Evolutionary conservation across 2,329 filamentous ascomycete genomes (phyloP).

Genomic region (Stagonosporopsis cucurbitacearum): DNA sequence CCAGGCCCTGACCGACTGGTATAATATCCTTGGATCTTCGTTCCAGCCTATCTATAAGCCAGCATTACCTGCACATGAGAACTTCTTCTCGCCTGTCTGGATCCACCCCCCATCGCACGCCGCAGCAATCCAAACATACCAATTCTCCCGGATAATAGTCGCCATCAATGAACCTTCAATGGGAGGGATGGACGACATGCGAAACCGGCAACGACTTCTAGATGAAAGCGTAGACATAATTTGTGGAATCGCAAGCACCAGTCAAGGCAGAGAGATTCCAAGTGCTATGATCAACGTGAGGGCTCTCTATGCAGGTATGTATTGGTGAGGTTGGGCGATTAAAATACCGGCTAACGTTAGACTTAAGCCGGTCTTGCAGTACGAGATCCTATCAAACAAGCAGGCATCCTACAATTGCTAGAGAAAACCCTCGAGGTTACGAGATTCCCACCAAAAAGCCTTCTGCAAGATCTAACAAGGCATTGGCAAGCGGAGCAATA

Average conservation of each 20-base stretch:
- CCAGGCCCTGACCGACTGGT: conserved; percentile 60
- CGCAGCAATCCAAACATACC: conserved; percentile 60
- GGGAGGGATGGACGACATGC: conserved; percentile 58
- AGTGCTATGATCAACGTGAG: conserved; percentile 40
- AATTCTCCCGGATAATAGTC: conserved; percentile 61
- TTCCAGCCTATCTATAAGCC: conserved; percentile 52
- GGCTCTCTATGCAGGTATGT: conserved; percentile 41
- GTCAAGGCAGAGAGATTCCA: conserved; percentile 34
- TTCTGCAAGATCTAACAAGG: conserved; percentile 37
- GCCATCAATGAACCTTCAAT: conserved; percentile 60
- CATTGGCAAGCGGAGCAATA: conserved; percentile 33
- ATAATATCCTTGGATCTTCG: conserved; percentile 52
- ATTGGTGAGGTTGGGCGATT: neutral
- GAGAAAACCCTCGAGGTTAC: conserved; percentile 38
- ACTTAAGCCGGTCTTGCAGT: conserved; percentile 41
- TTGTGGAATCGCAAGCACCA: conserved; percentile 58
- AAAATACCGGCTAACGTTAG: conserved; percentile 4
- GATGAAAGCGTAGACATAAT: conserved; percentile 58
- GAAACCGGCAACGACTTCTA: conserved; percentile 53
- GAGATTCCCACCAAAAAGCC: conserved; percentile 39
- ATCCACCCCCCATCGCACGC: conserved; percentile 44
- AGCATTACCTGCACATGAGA: conserved; percentile 16
- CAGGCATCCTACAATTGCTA: conserved; percentile 33
- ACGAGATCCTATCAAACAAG: conserved; percentile 37
- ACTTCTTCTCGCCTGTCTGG: conserved; percentile 33